A percentile compares a stretch with the other conserved stretches of the same genome.
These are phyloP conservation scores for Pseudoneurospora amorphoporcata DNA, from an alignment of 495 filamentous ascomycete species.

Conservation along the genomic window DNA sequence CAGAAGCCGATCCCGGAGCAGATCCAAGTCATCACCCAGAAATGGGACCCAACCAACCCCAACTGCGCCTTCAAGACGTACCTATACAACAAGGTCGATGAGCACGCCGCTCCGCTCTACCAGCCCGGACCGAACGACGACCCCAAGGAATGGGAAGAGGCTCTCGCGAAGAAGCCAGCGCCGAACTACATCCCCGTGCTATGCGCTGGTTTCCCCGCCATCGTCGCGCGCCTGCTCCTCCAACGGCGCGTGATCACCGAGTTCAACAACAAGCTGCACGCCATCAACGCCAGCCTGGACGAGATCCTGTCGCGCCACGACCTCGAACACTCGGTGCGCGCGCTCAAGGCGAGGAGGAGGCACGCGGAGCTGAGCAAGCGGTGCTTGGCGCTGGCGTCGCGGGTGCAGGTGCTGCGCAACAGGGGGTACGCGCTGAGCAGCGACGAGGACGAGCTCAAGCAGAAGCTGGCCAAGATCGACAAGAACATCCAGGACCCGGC, in stretches of 20 bases:
- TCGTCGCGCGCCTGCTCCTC: constrained; percentile 66
- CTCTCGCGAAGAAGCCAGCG: constrained; percentile 70
- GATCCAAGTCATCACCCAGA: constrained; percentile 62
- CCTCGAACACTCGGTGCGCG: constrained; percentile 65
- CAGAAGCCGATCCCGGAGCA: constrained; percentile 82
- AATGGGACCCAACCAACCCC: constrained; percentile 68
- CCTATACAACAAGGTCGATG: constrained; percentile 85
- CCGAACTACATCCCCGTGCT: constrained; percentile 66
- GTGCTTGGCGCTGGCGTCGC: constrained; percentile 74
- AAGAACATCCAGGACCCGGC: constrained; percentile 71
- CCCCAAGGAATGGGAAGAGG: constrained; percentile 85
- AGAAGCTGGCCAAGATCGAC: constrained; percentile 69
- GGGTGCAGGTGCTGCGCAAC: constrained; percentile 85
- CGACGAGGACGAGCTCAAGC: constrained; percentile 83
- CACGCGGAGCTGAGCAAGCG: constrained; percentile 74
- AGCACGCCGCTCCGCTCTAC: constrained; percentile 71
- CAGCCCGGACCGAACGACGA: constrained; percentile 68
- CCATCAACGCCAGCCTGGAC: constrained; percentile 79
- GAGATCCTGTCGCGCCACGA: constrained; percentile 73
- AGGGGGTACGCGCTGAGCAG: constrained; percentile 85
- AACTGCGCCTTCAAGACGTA: constrained; percentile 79
- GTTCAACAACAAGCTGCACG: constrained; percentile 74
- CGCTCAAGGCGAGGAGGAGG: constrained; percentile 68
- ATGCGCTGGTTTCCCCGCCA: constrained; percentile 40
- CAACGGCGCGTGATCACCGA: constrained; percentile 63